These are phyloP conservation scores for Globisporangium nunn DNA, from an alignment of 352 stramenopile species.

Conservation along the genomic window DNA sequence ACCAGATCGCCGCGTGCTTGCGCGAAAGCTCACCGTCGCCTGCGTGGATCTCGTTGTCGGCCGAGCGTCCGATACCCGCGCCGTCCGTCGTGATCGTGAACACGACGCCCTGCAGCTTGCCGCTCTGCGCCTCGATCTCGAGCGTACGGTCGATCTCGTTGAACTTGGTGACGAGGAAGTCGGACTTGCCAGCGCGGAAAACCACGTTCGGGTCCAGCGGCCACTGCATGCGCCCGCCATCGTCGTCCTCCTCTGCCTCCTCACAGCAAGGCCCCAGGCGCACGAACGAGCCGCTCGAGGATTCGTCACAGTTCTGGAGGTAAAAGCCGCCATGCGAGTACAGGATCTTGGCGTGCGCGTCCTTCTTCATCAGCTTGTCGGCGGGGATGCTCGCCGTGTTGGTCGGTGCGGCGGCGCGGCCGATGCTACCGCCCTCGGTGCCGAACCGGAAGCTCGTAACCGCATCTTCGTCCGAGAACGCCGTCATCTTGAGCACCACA, in stretches of 20 bases:
- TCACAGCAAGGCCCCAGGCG: slow-evolving; percentile 35
- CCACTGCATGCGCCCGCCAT: slow-evolving; percentile 74
- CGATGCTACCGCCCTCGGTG: slow-evolving; percentile 40
- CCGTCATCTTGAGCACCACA: slow-evolving; percentile 82
- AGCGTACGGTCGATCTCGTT: slow-evolving; percentile 46
- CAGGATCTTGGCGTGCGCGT: slow-evolving; percentile 51
- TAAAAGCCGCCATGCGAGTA: slow-evolving; percentile 61
- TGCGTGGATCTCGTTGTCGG: slow-evolving; percentile 89
- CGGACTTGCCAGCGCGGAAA: slow-evolving; percentile 77
- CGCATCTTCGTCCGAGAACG: slow-evolving; percentile 63
- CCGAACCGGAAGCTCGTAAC: slow-evolving; percentile 74
- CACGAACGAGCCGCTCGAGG: slow-evolving; percentile 61
- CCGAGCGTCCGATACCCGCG: slow-evolving; percentile 76
- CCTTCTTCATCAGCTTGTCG: slow-evolving; percentile 47
- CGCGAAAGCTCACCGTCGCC: slow-evolving; percentile 93
- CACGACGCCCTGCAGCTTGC: slow-evolving; percentile 55
- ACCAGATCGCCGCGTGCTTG: slow-evolving; percentile 92
- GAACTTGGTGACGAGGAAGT: slow-evolving; percentile 63
- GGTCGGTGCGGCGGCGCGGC: slow-evolving; percentile 18
- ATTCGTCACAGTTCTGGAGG: slow-evolving; percentile 36
- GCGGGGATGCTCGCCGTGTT: slow-evolving; percentile 71
- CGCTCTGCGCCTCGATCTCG: slow-evolving; percentile 47
- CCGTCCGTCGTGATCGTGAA: slow-evolving; percentile 86
- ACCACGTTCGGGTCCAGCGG: slow-evolving; percentile 46
- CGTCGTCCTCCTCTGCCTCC: slow-evolving; percentile 24